A percentile compares a stretch with the other conserved stretches of the same genome.
These are phyloP conservation scores for Rhododendron ovatum DNA, from an alignment of 148 eudicot genomes.

Conservation along the genomic window DNA sequence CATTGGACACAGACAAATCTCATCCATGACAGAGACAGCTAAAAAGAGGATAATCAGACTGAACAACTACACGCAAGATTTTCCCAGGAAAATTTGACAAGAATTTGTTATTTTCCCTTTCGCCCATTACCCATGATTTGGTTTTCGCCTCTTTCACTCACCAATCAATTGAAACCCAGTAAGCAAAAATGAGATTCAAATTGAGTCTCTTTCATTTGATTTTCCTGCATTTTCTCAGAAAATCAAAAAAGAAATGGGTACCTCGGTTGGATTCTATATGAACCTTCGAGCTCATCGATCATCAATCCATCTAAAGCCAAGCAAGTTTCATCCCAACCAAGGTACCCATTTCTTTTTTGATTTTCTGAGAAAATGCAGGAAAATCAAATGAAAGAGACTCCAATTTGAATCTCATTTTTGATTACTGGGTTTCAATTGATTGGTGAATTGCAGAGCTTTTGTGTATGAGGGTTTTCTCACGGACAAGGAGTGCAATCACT, in stretches of 20 bases:
- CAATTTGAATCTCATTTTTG: neutral
- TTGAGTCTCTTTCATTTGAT: no score
- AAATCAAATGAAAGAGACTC: no score
- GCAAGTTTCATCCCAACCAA: conserved; percentile 42
- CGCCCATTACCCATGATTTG: conserved; percentile 11
- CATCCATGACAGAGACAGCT: neutral
- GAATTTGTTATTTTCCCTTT: neutral
- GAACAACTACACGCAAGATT: neutral
- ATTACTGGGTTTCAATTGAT: neutral
- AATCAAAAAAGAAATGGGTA: no score
- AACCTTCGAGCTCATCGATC: conserved; percentile 33
- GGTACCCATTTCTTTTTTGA: conserved; percentile 28
- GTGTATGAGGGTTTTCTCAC: conserved; percentile 81
- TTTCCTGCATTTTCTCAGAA: no score
- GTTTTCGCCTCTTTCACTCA: conserved; percentile 7
- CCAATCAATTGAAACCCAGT: no score
- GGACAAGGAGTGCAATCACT: conserved; percentile 77
- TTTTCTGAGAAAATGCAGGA: neutral
- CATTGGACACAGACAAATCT: neutral
- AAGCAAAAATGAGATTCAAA: no score
- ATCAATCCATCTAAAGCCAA: conserved; percentile 82
- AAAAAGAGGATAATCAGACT: neutral
- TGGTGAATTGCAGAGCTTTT: conserved; percentile 53
- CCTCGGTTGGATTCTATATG: neutral
- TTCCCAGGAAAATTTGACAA: neutral